phyloP scores from a whole-genome alignment of 345 rosid genomes.

The Eucalyptus microcorys region DNA sequence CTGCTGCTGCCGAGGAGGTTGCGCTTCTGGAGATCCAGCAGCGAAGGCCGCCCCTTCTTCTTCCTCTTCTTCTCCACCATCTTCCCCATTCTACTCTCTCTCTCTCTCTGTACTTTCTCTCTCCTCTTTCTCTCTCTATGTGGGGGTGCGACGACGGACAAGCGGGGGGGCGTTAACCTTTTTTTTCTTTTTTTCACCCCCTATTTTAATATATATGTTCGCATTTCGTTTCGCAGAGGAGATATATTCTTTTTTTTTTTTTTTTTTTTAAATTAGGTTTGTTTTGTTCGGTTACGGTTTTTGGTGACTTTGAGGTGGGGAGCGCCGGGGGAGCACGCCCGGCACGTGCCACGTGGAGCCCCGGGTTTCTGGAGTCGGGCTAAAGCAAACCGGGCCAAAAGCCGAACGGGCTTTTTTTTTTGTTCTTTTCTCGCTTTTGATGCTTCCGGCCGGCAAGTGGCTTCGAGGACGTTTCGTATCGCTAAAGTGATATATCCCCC shows the following conservation, averaged over 20 bases:
- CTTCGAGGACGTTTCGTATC: not conserved
- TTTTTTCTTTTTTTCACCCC: accelerated
- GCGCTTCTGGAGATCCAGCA: conserved; percentile 51
- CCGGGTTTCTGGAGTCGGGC: not conserved
- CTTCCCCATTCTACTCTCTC: conserved; percentile 32
- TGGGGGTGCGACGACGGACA: not conserved
- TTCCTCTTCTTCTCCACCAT: conserved; percentile 27
- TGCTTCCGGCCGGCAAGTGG: not conserved
- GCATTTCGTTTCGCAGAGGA: not conserved
- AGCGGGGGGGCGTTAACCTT: not conserved
- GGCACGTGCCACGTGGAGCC: not conserved
- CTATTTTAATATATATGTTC: not conserved
- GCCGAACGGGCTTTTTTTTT: not conserved
- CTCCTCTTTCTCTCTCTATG: not conserved
- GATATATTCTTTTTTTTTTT: no score
- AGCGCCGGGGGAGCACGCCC: not conserved
- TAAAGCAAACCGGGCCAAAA: not conserved
- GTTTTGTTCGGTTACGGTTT: not conserved
- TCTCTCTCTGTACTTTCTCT: not conserved
- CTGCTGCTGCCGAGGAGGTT: conserved; percentile 18
- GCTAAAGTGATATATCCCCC: not conserved
- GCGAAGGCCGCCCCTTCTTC: conserved; percentile 70
- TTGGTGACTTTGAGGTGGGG: not conserved
- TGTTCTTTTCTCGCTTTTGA: not conserved
- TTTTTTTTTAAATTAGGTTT: not conserved